phyloP scores from a whole-genome alignment of 768 basidiomycete species.

The Gloeopeniophorella convolvens region DNA sequence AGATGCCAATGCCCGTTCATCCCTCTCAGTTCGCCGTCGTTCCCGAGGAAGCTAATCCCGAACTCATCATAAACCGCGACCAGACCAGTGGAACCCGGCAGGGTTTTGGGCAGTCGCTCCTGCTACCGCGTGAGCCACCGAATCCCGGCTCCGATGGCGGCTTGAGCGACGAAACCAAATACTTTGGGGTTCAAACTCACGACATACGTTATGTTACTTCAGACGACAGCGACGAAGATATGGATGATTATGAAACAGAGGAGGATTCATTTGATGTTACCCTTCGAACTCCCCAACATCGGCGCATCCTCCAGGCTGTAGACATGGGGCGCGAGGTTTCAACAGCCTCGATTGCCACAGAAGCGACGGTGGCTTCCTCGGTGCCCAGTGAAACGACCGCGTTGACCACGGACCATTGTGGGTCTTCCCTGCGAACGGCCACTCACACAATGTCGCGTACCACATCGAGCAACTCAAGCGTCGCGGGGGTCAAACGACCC shows the following conservation, averaged over 20 bases:
- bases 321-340: slow-evolving; percentile 19
- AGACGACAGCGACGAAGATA: slow-evolving; percentile 23
- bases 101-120: slow-evolving; percentile 72
- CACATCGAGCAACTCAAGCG: slow-evolving; percentile 19
- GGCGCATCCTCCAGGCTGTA: slow-evolving; percentile 21
- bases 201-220: slow-evolving; percentile 17
- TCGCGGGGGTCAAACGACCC: slow-evolving; percentile 26
- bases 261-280: slow-evolving; percentile 65
- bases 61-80: slow-evolving; percentile 34
- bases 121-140: slow-evolving; percentile 51
- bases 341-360: slow-evolving; percentile 16
- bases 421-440: slow-evolving; percentile 27
- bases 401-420: slow-evolving; percentile 28
- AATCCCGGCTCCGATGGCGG: slow-evolving; percentile 51
- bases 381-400: slow-evolving; percentile 22
- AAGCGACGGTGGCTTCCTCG: slow-evolving; percentile 22
- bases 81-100: slow-evolving; percentile 26
- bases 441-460: slow-evolving; percentile 24
- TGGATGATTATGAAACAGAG: slow-evolving; percentile 35
- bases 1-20: slow-evolving; percentile 19
- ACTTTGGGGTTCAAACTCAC: slow-evolving; percentile 35
- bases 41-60: slow-evolving; percentile 10
- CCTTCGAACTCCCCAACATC: slow-evolving; percentile 51
- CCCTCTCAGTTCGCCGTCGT: slow-evolving; percentile 13
- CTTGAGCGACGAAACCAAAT: slow-evolving; percentile 50